Evolutionary conservation across 148 eudicot genomes (phyloP).

Genomic region (Rhododendron simsii): DNA sequence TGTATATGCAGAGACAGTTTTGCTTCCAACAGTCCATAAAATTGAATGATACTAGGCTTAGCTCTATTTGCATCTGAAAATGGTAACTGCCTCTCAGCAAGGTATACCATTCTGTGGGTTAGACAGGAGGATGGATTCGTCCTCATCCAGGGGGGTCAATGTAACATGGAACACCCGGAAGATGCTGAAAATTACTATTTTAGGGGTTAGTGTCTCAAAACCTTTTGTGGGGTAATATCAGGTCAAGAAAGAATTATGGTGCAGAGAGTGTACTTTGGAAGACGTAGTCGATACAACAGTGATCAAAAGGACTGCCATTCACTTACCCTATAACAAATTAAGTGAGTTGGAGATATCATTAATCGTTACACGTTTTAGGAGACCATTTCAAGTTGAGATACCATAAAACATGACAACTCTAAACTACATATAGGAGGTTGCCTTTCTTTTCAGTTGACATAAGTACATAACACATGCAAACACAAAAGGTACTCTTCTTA

Average conservation of each 20-base stretch:
- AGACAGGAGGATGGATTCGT: background rate
- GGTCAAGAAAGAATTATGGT: background rate
- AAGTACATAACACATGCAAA: conserved; percentile 8
- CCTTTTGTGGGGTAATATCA: background rate
- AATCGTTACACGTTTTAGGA: background rate
- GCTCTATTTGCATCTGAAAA: background rate
- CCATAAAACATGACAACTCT: background rate
- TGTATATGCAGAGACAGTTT: background rate
- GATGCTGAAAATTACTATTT: background rate
- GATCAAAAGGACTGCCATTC: background rate
- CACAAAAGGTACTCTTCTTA: background rate
- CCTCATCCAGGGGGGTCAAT: background rate
- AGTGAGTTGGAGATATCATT: background rate
- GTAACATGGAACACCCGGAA: background rate
- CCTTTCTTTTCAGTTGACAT: background rate
- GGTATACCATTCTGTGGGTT: background rate
- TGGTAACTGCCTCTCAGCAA: background rate
- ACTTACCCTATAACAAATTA: background rate
- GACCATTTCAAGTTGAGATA: background rate
- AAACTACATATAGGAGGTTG: background rate
- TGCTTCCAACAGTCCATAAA: background rate
- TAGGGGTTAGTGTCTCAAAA: background rate
- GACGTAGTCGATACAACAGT: background rate
- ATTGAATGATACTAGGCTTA: background rate
- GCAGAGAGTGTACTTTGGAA: background rate